A percentile compares a stretch with the other conserved stretches of the same genome.
Conservation (phyloP, 2,329 filamentous ascomycete species). For the Alternaria ventricosa region DNA sequence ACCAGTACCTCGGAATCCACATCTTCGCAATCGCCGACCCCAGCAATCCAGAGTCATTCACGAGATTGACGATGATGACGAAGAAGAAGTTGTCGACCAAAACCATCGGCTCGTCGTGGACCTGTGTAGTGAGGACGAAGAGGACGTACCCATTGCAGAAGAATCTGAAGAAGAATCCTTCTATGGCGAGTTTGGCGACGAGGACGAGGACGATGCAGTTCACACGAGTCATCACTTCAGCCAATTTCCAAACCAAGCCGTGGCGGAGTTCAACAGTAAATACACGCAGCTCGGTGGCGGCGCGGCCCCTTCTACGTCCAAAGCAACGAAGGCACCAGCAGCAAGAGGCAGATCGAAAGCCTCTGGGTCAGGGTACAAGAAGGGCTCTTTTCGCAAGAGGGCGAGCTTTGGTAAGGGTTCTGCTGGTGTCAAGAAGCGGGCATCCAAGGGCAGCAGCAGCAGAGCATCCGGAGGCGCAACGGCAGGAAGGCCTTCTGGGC, state of each 20-base stretch:
- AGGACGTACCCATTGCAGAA: constrained; percentile 13
- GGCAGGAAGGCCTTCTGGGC: constrained; percentile 14
- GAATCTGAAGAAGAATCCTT: constrained; percentile 30
- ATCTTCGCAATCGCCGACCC: constrained; percentile 20
- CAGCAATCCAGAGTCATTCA: constrained; percentile 24
- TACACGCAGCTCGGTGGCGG: constrained; percentile 27
- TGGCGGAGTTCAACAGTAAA: constrained; percentile 39
- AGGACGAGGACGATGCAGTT: constrained; percentile 27
- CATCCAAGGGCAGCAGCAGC: constrained; percentile 17
- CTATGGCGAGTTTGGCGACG: constrained; percentile 31
- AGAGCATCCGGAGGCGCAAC: constrained; percentile 16
- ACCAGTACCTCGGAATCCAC: constrained; percentile 22
- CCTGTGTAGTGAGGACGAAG: constrained; percentile 47
- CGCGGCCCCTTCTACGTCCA: constrained; percentile 16
- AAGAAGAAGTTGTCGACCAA: constrained; percentile 54
- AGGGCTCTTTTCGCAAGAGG: constrained; percentile 18
- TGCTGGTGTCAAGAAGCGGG: constrained; percentile 28
- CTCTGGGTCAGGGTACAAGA: constrained; percentile 22
- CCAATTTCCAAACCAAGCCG: constrained; percentile 30
- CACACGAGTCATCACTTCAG: constrained; percentile 42
- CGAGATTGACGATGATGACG: constrained; percentile 48
- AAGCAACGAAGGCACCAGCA: constrained; percentile 13
- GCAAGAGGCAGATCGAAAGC: constrained; percentile 24
- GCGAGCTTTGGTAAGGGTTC: constrained; percentile 21
- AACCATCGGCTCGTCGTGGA: constrained; percentile 59